Percentiles rank a stretch among this genome's conserved stretches.
Conservation (phyloP, 192 early-diverging fungal genomes). For the Coemansia sp. region DNA sequence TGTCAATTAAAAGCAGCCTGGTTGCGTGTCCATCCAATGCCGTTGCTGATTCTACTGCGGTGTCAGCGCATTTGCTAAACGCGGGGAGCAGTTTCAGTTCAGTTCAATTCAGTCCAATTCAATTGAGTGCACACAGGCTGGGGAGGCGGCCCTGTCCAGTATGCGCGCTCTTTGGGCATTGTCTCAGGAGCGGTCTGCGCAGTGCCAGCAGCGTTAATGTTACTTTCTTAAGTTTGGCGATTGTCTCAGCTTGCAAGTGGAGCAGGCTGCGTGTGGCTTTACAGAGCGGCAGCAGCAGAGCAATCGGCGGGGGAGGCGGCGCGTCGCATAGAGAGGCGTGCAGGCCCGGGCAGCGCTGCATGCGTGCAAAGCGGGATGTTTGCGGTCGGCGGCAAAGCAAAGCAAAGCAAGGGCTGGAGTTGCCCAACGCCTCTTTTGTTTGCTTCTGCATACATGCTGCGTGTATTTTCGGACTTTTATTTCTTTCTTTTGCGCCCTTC, state of each 20-base stretch:
- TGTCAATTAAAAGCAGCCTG: not conserved
- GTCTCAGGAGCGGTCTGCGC: not conserved
- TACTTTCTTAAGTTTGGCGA: conserved; percentile 19
- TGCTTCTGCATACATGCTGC: not conserved
- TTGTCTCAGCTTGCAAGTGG: conserved; percentile 21
- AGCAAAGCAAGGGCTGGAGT: not conserved
- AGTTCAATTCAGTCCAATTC: no score
- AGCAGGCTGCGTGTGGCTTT: conserved; percentile 1
- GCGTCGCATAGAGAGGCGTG: conserved; percentile 1
- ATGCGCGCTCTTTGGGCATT: not conserved
- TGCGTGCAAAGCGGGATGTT: not conserved
- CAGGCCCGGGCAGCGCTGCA: not conserved
- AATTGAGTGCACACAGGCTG: no score
- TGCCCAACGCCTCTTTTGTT: conserved; percentile 4
- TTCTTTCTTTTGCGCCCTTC: not conserved
- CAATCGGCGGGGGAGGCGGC: not conserved
- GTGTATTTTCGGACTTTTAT: not conserved
- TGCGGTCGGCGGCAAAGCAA: conserved; percentile 4
- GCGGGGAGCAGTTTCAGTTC: conserved; percentile 3
- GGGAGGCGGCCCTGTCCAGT: not conserved
- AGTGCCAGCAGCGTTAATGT: conserved; percentile 10
- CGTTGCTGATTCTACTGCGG: not conserved
- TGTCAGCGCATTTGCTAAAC: not conserved
- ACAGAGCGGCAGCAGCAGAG: conserved; percentile 1
- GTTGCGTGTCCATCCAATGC: not conserved